Base-by-base conservation (phyloP, 306 rosid species). In the Biancaea sappan region DNA sequence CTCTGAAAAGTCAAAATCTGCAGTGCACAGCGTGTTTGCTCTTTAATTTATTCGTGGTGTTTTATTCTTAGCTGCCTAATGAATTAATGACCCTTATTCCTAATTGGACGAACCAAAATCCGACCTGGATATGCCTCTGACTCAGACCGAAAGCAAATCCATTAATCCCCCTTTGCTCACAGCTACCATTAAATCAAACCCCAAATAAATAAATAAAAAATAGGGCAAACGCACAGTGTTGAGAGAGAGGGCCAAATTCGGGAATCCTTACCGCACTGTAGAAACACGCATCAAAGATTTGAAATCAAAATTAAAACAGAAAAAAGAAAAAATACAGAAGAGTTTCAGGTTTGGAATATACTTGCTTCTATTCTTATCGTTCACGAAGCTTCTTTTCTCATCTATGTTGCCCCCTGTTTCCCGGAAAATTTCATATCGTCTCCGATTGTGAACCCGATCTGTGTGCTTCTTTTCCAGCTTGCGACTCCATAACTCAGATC, bases 401-500 rank as follows among this genome's bases (percentile, higher is more conserved):
- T 34, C 11, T 15, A 3, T 1, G 1, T 47, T 46, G 1, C 58
- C 31, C 4, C 0, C 19, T 1, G 19, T 52, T 65, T 37, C 26
- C 54, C 35, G 38, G 21, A 51, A 61, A 29, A 15, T 40, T 10
- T 26, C 3, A 35, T 14, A 4, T 22, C 8, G 29, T 37, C 61
- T 50, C 13, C 3, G 25, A 8, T 16, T 43, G 0, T 26, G 4
- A 24, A 8, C 26, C 54, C 32, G 56, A 44, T 66, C 56, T 29
- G 56, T 6, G 24, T 28, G 24, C 54, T 22, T 37, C 11, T 16
- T 12, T 34, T 37, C 57, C 56, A 51, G 24, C 25, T 29, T n/a
- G 7, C 47, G 1, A n/a, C 3, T 3, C 40, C 25, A n/a, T 52
- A 13, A 2, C 69, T 24, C 69, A 76, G 80, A 76, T 76, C 80